Evolutionary conservation across 257 asterid species (phyloP).

Genomic region (Lavandula angustifolia): DNA sequence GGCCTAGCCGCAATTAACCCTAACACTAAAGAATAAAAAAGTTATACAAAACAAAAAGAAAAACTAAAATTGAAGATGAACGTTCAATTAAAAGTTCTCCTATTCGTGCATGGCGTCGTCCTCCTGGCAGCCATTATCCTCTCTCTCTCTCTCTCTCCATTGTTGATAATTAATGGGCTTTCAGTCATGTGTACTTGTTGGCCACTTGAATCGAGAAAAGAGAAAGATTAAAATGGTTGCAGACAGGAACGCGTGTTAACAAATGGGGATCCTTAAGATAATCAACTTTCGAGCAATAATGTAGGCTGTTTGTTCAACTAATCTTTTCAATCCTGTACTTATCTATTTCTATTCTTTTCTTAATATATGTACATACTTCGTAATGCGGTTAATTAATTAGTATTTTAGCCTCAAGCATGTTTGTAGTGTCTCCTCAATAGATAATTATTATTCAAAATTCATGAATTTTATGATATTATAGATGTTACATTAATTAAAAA

Average conservation of each 20-base stretch:
- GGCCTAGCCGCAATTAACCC: too few species aligned
- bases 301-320: conserved; percentile 13
- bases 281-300: conserved; percentile 51
- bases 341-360: conserved; percentile 23
- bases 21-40: too few species aligned
- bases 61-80: not conserved
- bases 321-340: conserved; percentile 38
- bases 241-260: conserved; percentile 56
- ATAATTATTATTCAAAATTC: too few species aligned
- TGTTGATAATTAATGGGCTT: conserved; percentile 27
- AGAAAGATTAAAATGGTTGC: conserved; percentile 26
- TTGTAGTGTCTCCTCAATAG: too few species aligned
- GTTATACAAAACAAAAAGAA: too few species aligned
- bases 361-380: too few species aligned
- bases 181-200: conserved; percentile 58
- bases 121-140: conserved; percentile 47
- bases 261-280: conserved; percentile 53
- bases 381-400: not conserved
- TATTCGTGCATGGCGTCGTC: conserved; percentile 44
- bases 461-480: too few species aligned
- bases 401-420: not conserved
- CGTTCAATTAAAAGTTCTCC: conserved; percentile 10
- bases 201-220: conserved; percentile 53
- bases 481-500: too few species aligned
- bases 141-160: conserved; percentile 16